Conservation (phyloP, 2,329 filamentous ascomycete genomes). For the Camillea tinctor region DNA sequence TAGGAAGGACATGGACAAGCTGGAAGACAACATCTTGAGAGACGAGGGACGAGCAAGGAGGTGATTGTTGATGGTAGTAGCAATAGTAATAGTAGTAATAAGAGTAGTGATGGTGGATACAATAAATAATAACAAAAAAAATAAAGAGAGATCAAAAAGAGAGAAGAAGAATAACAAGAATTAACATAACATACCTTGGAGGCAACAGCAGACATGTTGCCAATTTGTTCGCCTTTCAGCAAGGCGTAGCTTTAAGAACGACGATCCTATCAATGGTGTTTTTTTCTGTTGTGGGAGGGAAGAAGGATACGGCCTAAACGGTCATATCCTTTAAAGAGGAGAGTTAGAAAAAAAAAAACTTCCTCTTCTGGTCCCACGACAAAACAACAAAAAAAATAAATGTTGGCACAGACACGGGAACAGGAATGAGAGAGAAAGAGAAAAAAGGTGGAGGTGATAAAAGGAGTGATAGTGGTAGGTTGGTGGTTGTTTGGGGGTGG, state of each 20-base stretch:
- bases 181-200: constrained; percentile 50
- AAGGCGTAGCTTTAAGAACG: constrained; percentile 42
- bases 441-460: constrained; percentile 5
- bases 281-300: constrained; percentile 20
- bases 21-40: too few relatives aligned
- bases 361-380: constrained; percentile 7
- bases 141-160: neutral
- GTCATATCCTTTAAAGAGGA: constrained; percentile 33
- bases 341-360: too few relatives aligned
- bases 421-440: too few relatives aligned
- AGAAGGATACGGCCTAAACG: constrained; percentile 36
- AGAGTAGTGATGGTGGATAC: neutral
- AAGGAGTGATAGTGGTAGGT: neutral
- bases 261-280: constrained; percentile 31
- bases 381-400: too few relatives aligned
- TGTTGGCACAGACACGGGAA: constrained; percentile 17
- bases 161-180: constrained; percentile 3
- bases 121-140: too few relatives aligned
- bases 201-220: constrained; percentile 62
- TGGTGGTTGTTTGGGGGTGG: neutral
- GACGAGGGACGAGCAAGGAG: too few relatives aligned
- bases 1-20: neutral
- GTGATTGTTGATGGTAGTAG: too few relatives aligned
- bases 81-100: too few relatives aligned
- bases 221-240: constrained; percentile 52